Percentiles rank a stretch among this genome's conserved stretches.
Conservation (phyloP, 31 red algal genomes). For the Odonthalia washingtoniensis region DNA sequence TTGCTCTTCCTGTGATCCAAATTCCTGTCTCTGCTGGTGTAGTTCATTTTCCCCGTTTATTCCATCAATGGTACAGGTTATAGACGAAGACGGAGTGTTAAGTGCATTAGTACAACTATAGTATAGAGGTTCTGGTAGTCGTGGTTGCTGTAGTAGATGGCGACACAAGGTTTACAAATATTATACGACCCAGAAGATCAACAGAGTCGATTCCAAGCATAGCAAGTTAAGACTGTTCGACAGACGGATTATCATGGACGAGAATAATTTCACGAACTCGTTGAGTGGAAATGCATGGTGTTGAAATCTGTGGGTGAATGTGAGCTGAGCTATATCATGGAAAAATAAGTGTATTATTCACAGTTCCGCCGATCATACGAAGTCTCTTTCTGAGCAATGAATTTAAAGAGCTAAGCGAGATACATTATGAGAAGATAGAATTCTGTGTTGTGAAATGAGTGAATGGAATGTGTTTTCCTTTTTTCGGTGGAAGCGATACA, state of each 20-base stretch:
- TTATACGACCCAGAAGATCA: no score
- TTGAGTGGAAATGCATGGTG: neutral
- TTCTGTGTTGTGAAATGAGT: slow-evolving; percentile 19
- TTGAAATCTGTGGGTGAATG: neutral
- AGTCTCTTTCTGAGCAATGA: neutral
- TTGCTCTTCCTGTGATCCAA: no score
- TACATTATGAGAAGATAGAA: slow-evolving; percentile 26
- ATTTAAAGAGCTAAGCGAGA: neutral
- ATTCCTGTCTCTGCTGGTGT: no score
- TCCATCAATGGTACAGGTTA: no score
- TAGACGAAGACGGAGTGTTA: no score
- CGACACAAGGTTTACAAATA: no score
- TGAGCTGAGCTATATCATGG: neutral
- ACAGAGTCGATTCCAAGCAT: neutral
- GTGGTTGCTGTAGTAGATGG: no score
- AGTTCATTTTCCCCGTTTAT: no score
- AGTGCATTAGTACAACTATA: no score
- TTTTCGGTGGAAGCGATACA: no score
- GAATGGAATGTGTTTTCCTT: no score
- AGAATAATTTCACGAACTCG: neutral
- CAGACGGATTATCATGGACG: neutral
- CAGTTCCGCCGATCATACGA: neutral
- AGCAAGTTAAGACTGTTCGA: neutral
- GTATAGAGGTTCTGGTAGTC: no score
- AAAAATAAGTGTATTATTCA: neutral